Evolutionary conservation across 441 rosid species (phyloP).

Genomic region (Adansonia gregorii): DNA sequence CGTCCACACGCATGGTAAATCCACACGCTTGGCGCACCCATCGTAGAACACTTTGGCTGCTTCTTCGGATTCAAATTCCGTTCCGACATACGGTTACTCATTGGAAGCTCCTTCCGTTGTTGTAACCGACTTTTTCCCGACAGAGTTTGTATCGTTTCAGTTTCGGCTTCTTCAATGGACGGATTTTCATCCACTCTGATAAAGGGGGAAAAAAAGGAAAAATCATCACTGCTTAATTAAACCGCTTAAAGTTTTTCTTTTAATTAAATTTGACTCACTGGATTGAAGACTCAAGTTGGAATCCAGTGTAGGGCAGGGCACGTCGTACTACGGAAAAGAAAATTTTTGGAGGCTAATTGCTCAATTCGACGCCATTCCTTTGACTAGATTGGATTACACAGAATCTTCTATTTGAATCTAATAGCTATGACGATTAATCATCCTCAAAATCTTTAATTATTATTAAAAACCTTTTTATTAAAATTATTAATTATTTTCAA

Average conservation of each 20-base stretch:
- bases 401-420: too few relatives aligned
- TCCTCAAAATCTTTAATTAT: too few relatives aligned
- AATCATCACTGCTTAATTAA: background rate
- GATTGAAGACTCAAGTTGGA: conserved; percentile 16
- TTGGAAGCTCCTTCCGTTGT: conserved; percentile 32
- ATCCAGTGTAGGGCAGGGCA: background rate
- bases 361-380: too few relatives aligned
- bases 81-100: conserved; percentile 62
- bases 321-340: background rate
- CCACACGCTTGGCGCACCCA: conserved; percentile 58
- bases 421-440: too few relatives aligned
- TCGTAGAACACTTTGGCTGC: conserved; percentile 65
- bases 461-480: too few relatives aligned
- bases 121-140: conserved; percentile 39
- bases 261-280: conserved; percentile 17
- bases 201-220: background rate
- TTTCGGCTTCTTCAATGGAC: conserved; percentile 22
- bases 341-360: background rate
- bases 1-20: conserved; percentile 77
- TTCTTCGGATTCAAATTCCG: conserved; percentile 81
- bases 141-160: conserved; percentile 38
- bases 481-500: too few relatives aligned
- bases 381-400: too few relatives aligned
- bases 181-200: conserved; percentile 57
- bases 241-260: background rate